A percentile compares a stretch with the other conserved stretches of the same genome.
Evolutionary conservation across 176 grass and related monocot genomes (phyloP).

Genomic region (Aegilops bicornis): DNA sequence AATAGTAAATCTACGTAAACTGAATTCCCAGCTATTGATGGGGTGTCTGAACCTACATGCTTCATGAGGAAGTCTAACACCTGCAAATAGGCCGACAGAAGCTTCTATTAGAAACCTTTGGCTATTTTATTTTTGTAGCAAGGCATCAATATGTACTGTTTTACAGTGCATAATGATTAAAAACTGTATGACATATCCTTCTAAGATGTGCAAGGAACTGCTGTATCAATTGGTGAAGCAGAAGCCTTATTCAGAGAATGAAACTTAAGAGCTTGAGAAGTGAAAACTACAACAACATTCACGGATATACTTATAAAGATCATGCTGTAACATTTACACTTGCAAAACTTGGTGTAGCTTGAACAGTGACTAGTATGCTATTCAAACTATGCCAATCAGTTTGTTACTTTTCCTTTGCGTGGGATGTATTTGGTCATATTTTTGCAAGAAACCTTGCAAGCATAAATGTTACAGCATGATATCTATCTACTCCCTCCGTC

Average conservation of each 20-base stretch:
- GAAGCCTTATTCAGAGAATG: background rate
- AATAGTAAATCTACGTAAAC: slow-evolving; percentile 74
- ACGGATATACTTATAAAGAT: background rate
- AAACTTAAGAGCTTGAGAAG: background rate
- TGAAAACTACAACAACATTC: background rate
- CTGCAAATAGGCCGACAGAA: slow-evolving; percentile 41
- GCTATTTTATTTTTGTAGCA: background rate
- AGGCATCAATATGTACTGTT: background rate
- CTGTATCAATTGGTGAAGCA: background rate
- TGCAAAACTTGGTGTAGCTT: background rate
- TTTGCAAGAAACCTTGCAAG: background rate
- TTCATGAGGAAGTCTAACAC: slow-evolving; percentile 74
- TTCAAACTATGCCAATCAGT: background rate
- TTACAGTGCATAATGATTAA: background rate
- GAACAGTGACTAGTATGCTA: background rate
- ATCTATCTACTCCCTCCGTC: no score
- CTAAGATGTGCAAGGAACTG: background rate
- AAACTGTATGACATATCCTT: background rate
- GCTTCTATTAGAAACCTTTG: background rate
- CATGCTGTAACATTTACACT: background rate
- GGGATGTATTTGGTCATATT: background rate
- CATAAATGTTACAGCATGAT: background rate
- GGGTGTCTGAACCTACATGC: slow-evolving; percentile 51
- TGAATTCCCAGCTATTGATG: slow-evolving; percentile 87
- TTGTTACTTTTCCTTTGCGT: background rate